These are phyloP conservation scores for Anisogramma anomala DNA, from an alignment of 2,329 filamentous ascomycete species.

Conservation along the genomic window DNA sequence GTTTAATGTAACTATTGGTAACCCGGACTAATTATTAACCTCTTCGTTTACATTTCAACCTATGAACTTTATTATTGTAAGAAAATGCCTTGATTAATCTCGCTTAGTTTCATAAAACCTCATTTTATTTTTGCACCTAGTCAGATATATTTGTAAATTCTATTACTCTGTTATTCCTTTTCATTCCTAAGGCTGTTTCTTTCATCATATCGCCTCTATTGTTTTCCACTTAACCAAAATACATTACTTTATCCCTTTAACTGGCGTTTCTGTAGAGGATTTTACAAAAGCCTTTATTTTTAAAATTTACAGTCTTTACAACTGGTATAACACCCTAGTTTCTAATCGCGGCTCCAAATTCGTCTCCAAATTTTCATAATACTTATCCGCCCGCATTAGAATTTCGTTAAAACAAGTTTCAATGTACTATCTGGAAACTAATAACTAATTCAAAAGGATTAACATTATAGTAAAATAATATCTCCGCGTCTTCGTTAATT, in stretches of 20 bases:
- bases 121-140: background rate
- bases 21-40: background rate
- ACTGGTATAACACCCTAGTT: background rate
- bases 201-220: background rate
- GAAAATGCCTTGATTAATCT: background rate
- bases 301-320: background rate
- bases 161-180: background rate
- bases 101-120: background rate
- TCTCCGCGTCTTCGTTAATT: conserved; percentile 12
- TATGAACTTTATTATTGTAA: background rate
- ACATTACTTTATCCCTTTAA: background rate
- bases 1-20: background rate
- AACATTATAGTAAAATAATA: background rate
- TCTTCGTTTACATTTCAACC: background rate
- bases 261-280: background rate
- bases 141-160: background rate
- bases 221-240: background rate
- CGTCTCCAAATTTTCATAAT: conserved; percentile 12
- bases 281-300: background rate
- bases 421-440: background rate
- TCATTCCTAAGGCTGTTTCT: background rate
- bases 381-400: background rate
- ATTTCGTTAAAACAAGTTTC: too few relatives aligned
- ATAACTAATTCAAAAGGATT: conserved; percentile 8
- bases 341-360: conserved; percentile 20